Percentiles rank a stretch among this genome's conserved stretches.
phyloP scores from a whole-genome alignment of 495 filamentous ascomycete species.

The Ramalina intermedia region DNA sequence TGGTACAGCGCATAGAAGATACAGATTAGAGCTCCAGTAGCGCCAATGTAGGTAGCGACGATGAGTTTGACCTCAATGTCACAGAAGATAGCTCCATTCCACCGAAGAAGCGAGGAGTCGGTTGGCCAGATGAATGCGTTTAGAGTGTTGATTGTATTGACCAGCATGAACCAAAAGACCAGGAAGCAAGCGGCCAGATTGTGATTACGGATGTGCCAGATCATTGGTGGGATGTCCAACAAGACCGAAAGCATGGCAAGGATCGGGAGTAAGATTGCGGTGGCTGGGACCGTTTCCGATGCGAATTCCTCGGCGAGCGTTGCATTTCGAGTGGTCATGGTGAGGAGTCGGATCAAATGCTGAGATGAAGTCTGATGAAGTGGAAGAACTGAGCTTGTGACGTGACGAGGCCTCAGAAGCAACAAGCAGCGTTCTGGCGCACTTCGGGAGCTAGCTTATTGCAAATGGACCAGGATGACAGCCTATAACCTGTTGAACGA shows the following conservation, averaged over 20 bases:
- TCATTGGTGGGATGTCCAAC: conserved; percentile 39
- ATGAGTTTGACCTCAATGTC: conserved; percentile 66
- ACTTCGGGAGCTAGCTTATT: too few species aligned
- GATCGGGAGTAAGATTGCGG: conserved; percentile 27
- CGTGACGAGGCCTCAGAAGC: too few species aligned
- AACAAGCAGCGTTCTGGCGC: too few species aligned
- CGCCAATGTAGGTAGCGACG: conserved; percentile 46
- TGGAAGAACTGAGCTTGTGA: conserved; percentile 1
- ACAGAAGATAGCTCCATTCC: conserved; percentile 60
- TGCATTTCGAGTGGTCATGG: too few species aligned
- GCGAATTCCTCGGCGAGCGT: too few species aligned
- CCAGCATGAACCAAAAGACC: conserved; percentile 45
- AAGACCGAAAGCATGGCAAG: conserved; percentile 43
- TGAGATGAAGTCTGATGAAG: conserved; percentile 16
- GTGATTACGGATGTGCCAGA: conserved; percentile 40
- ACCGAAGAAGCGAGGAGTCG: conserved; percentile 55
- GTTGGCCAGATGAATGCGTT: conserved; percentile 74
- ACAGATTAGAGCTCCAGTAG: conserved; percentile 43
- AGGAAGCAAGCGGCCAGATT: conserved; percentile 50
- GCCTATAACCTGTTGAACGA: too few species aligned
- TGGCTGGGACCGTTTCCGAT: conserved; percentile 25
- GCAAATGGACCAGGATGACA: too few species aligned
- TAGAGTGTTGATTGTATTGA: conserved; percentile 54
- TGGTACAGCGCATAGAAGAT: conserved; percentile 63
- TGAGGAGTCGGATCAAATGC: too few species aligned